Base-by-base conservation (phyloP, 345 rosid species). In the Acer saccharum region DNA sequence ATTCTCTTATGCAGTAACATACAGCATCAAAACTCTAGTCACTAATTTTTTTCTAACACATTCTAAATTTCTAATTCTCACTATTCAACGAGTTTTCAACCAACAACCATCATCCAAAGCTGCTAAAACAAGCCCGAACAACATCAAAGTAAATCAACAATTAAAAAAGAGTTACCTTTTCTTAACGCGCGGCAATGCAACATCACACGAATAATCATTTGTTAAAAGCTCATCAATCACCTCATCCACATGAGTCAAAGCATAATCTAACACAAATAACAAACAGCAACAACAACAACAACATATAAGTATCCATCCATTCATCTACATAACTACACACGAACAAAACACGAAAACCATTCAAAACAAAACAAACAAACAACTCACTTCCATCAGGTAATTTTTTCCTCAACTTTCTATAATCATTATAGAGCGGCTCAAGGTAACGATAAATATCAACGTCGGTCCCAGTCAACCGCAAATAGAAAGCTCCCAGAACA, bases 101-200 rank as follows among this genome's bases (percentile, higher is more conserved):
- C 0, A 4, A 68, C 29, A 66, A 55, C 39, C 32, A 25, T 55
- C 25, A 41, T 25, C 21, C 6, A 17, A 48, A 16, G 4, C 17
- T 13, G 23, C 2, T 1, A 20, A n/a, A 44, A 29, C 6, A 46
- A 63, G 18, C 27, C 70, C 57, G 7, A 65, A 55, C 66, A 18
- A 23, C 10, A 52, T 0, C 48, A n/a, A 25, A 43, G n/a, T 23
- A 18, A 60, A 63, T 18, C 27, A 65, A 25, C 23, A 20, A 35
- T 46, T 17, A 10, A 0, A 67, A 62, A 65, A 77, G 58, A 23
- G 64, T 77, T 77, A 91, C 97, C 98, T 88, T 88, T 87, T 96
- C 86, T 92, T 96, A 78, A 94, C 85, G 14, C 98, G 93, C 0
- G 98, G 98, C 83, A 96, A 11, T 63, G 97, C 98, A 66, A 94